These are phyloP conservation scores for Arthrobotrys megalospora DNA, from an alignment of 2,329 filamentous ascomycete genomes.

Conservation along the genomic window DNA sequence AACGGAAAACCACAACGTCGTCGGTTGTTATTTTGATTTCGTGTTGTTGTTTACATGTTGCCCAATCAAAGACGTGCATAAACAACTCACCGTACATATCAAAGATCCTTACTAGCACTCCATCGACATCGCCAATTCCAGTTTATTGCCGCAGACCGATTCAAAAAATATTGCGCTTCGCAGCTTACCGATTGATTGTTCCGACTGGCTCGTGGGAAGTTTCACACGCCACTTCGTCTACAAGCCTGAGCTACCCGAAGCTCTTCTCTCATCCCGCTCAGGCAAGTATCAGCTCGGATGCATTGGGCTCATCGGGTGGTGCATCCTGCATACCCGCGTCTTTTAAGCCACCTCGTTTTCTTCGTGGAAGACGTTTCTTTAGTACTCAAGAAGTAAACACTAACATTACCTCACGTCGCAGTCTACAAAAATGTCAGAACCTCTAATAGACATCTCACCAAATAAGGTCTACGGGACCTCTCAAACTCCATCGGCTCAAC, in stretches of 20 bases:
- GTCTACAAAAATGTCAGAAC: constrained; percentile 54
- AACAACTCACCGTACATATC: constrained; percentile 57
- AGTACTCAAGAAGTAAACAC: constrained; percentile 16
- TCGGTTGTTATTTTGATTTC: constrained; percentile 57
- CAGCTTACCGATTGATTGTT: constrained; percentile 17
- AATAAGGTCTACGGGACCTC: constrained; percentile 58
- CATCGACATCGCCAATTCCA: constrained; percentile 31
- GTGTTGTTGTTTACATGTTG: constrained; percentile 59
- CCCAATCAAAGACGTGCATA: constrained; percentile 49
- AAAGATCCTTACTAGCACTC: constrained; percentile 5
- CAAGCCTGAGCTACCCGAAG: constrained; percentile 41
- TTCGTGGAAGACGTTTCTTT: constrained; percentile 9
- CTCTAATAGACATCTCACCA: constrained; percentile 55
- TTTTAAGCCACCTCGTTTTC: constrained; percentile 18
- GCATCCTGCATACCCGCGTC: constrained; percentile 38
- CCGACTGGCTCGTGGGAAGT: constrained; percentile 36
- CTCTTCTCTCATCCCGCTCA: constrained; percentile 40
- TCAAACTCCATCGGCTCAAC: constrained; percentile 40
- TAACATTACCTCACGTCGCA: constrained; percentile 35
- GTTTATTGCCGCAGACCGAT: constrained; percentile 4
- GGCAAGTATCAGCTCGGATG: constrained; percentile 42
- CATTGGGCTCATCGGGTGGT: constrained; percentile 8
- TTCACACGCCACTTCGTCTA: constrained; percentile 18
- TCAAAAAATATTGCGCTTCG: constrained; percentile 11
- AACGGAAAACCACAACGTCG: constrained; percentile 30